phyloP scores from a whole-genome alignment of 2,329 filamentous ascomycete genomes.

The Ceratocystis eucalypticola region DNA sequence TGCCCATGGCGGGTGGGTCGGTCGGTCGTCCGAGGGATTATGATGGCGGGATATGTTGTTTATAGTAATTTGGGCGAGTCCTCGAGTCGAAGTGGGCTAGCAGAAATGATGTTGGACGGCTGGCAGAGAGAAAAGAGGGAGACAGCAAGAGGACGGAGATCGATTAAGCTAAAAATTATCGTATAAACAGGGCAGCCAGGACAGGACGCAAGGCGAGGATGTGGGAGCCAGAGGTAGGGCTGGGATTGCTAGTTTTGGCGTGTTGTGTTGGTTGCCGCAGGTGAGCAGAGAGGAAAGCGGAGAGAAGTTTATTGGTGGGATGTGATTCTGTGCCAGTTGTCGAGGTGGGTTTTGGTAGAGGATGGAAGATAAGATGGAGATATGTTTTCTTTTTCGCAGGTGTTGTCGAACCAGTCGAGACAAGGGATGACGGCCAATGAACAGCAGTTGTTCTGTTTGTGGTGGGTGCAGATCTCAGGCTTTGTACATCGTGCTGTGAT shows the following conservation, averaged over 20 bases:
- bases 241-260: no score
- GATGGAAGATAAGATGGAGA: background rate
- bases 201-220: background rate
- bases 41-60: background rate
- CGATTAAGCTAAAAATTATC: background rate
- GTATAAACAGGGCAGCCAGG: no score
- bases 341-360: background rate
- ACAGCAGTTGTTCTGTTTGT: background rate
- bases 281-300: background rate
- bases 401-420: constrained; percentile 3
- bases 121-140: background rate
- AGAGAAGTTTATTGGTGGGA: background rate
- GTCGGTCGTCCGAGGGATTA: background rate
- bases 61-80: background rate
- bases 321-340: background rate
- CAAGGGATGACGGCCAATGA: background rate
- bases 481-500: background rate
- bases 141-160: background rate
- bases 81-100: background rate
- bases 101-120: background rate
- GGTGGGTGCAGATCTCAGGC: background rate
- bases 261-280: background rate
- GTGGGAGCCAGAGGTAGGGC: background rate
- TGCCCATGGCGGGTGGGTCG: constrained; percentile 57
- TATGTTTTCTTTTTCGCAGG: background rate